These are phyloP conservation scores for Podila epicladia DNA, from an alignment of 192 early-diverging fungal genomes.

Conservation along the genomic window DNA sequence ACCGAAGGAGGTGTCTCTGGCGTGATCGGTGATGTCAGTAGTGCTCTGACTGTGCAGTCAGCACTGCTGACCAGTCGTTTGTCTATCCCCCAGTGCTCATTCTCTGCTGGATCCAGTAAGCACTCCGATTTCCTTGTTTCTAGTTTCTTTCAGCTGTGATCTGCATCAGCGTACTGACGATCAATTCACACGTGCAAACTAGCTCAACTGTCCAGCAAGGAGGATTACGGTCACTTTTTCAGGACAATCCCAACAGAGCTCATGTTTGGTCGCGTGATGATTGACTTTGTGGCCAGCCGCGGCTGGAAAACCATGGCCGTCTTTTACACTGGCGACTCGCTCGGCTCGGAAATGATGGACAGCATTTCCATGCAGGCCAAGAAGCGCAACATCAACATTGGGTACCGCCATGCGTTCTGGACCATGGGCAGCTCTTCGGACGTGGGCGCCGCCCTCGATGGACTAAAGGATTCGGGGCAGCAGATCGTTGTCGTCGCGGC, in stretches of 20 bases:
- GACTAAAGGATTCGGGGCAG: slow-evolving; percentile 47
- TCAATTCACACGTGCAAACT: neutral
- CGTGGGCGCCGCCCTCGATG: slow-evolving; percentile 22
- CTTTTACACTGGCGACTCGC: slow-evolving; percentile 55
- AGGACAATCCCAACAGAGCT: slow-evolving; percentile 64
- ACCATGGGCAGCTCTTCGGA: slow-evolving; percentile 33
- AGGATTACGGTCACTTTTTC: slow-evolving; percentile 60
- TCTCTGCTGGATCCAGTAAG: slow-evolving; percentile 61
- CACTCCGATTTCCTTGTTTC: slow-evolving; percentile 1
- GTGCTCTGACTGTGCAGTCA: slow-evolving; percentile 58
- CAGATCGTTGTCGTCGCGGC: slow-evolving; percentile 61
- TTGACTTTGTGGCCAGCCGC: slow-evolving; percentile 57
- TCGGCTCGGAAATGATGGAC: slow-evolving; percentile 60
- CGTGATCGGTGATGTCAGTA: slow-evolving; percentile 63
- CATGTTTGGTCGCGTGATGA: slow-evolving; percentile 58
- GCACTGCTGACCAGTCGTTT: slow-evolving; percentile 60
- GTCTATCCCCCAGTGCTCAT: slow-evolving; percentile 63
- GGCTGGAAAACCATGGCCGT: slow-evolving; percentile 58
- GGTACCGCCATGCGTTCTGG: slow-evolving; percentile 50
- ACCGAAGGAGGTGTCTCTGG: slow-evolving; percentile 54
- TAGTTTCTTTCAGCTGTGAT: neutral
- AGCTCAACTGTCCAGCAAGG: slow-evolving; percentile 59
- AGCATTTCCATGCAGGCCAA: slow-evolving; percentile 39
- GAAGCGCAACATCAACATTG: slow-evolving; percentile 40
- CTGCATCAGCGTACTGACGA: too few relatives aligned